Base-by-base conservation (phyloP, 2,329 filamentous ascomycete species). In the Neofusicoccum parvum region DNA sequence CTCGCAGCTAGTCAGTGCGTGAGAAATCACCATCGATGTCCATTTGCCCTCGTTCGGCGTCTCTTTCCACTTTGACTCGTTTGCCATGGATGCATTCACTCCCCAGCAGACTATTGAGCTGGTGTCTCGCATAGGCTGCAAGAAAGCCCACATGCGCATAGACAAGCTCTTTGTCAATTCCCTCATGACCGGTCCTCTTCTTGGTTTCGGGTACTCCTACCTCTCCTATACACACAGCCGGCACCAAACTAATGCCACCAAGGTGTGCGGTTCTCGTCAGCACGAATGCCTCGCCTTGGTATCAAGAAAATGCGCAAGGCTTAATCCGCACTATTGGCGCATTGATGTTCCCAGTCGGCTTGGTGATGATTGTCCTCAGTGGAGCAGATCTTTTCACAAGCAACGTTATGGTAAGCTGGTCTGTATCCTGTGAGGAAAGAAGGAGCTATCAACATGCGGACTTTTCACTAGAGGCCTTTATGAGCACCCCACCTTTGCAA, bases 251-350 rank as follows among this genome's bases (percentile, higher is more conserved):
- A n/a, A 39, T 14, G 6, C 15, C 32, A 15, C 2, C 15, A 15
- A 43, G 27, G 5, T 51, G 62, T 45, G 62, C 50, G 17, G 50
- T 56, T 4, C 36, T 65, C 11, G 46, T 46, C n/a, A 80, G 78
- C 58, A 80, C 81, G 32, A 80, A 77, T 66, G 73, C 81, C 3
- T 73, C 80, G 0, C 78, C 81, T 1, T 84, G 82, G 82, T 83
- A 79, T 67, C 76, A 81, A 59, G 77, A 79, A 6, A 84, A 84
- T 67, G 82, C 82, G 0, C 68, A 67, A 1, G 75, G 75, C 2
- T 64, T 77, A 15, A 74, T 78, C 51, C 64, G 70, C 11, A 72
- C 71, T 2, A 69, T 77, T 32, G 71, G 68, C 2, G 75, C 74
- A 12, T 45, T 74, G 2, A 68, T 78, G n/a, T 78, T 78, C 46